Evolutionary conservation across 2,329 filamentous ascomycete species (phyloP), one percentile per base, ranked within the genome.

Genomic region (Blastomyces parvus): DNA sequence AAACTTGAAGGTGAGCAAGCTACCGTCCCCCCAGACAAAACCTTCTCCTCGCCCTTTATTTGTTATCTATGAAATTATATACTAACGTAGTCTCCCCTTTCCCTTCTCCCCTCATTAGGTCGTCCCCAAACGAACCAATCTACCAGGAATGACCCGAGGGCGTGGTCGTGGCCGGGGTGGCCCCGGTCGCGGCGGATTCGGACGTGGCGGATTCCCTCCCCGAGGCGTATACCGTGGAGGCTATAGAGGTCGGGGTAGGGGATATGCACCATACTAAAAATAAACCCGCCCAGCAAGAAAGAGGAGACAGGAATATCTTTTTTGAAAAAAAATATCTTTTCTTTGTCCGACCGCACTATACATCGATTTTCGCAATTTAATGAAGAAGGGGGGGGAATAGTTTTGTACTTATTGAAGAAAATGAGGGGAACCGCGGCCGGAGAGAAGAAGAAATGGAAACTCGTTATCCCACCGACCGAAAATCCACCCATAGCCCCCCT

Each of bases 71-170:
- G 9, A 11, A 40, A 36, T 22, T 38, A 27, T 25, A 13, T 22
- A 48, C 46, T 48, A 48, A 48, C 46, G 11, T n/a, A 48, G 14
- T 22, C 8, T 8, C 2, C 1, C 46, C 8, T 8, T 22, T 9
- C 1, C 27, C 14, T 8, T 3, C 13, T n/a, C 27, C 1, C 19
- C 13, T 17, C 33, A n/a, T 44, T 46, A 90, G 88, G 88, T 90
- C 63, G 86, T 88, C 27, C 93, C 94, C 42, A 99, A 99, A 82
- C 89, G 67, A 59, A 99, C 94, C 70, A 99, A 99, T 74, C 82
- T 99, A 61, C 94, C 94, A 1, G 94, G 94, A 65, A 93, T 99
- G 91, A 88, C 85, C 69, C 86, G 93, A 67, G 91, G 91, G 63
- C 79, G 81, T 36, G 77, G 77, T 64, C 75, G 77, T 62, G 84